Evolutionary conservation across 768 basidiomycete species (phyloP).

Genomic region (Trametes maxima): DNA sequence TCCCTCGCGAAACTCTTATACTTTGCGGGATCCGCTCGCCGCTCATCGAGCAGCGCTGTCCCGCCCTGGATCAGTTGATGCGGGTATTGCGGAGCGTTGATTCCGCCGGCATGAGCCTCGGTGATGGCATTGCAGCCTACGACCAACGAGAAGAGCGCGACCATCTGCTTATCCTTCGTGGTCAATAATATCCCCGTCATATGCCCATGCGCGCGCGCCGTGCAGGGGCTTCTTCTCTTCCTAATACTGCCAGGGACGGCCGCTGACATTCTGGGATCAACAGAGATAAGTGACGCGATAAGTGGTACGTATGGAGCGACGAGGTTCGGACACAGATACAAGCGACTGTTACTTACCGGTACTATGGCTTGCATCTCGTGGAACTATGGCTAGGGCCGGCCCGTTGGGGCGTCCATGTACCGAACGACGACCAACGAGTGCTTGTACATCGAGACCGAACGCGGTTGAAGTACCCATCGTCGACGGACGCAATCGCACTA

Average conservation of each 20-base stretch:
- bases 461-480: no score
- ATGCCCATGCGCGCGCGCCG: constrained; percentile 7
- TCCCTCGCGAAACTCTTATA: not conserved
- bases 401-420: no score
- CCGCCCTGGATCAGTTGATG: constrained; percentile 11
- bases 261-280: not conserved
- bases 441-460: no score
- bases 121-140: constrained; percentile 9
- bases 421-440: no score
- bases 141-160: constrained; percentile 1
- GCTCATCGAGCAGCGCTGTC: not conserved
- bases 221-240: constrained; percentile 2
- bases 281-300: not conserved
- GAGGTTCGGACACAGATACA: no score
- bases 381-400: no score
- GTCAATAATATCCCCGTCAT: constrained; percentile 11
- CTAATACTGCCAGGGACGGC: constrained; percentile 4
- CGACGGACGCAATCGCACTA: no score
- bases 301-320: no score
- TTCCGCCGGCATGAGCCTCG: constrained; percentile 4
- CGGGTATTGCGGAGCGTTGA: not conserved
- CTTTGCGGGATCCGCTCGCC: not conserved
- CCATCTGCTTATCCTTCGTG: constrained; percentile 10
- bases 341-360: no score
- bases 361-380: no score